Evolutionary conservation across 108 stramenopile genomes (phyloP).

Genomic region (Skeletonema menzelii): DNA sequence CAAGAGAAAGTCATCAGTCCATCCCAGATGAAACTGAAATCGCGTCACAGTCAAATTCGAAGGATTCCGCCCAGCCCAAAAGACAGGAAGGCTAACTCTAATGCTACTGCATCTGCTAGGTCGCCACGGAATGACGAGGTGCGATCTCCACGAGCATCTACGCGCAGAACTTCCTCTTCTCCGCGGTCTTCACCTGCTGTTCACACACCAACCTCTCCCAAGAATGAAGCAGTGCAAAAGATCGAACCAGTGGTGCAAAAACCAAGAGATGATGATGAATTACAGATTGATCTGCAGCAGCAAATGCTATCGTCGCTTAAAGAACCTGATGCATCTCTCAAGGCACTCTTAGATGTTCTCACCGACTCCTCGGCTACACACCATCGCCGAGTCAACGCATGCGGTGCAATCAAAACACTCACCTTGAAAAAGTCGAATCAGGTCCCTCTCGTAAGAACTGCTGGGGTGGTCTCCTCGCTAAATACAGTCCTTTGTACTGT

Average conservation of each 20-base stretch:
- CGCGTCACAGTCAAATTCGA: neutral
- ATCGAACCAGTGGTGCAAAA: neutral
- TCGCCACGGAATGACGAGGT: neutral
- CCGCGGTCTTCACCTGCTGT: neutral
- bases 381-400: conserved; percentile 45
- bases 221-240: neutral
- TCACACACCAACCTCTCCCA: neutral
- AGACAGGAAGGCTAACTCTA: neutral
- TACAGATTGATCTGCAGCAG: neutral
- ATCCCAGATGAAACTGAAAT: conserved; percentile 6
- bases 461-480: conserved; percentile 32
- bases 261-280: neutral
- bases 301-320: conserved; percentile 22
- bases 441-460: conserved; percentile 31
- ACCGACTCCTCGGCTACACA: conserved; percentile 29
- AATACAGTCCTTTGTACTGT: conserved; percentile 39
- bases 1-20: conserved; percentile 14
- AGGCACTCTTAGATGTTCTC: conserved; percentile 25
- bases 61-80: neutral
- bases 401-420: conserved; percentile 45
- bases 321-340: conserved; percentile 29
- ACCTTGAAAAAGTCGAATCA: conserved; percentile 36
- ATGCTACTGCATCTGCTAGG: neutral
- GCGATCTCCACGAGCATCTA: neutral
- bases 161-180: neutral